Evolutionary conservation across 2,329 filamentous ascomycete species (phyloP), one percentile per base, ranked within the genome.

Genomic region (Samsoniella hepiali): DNA sequence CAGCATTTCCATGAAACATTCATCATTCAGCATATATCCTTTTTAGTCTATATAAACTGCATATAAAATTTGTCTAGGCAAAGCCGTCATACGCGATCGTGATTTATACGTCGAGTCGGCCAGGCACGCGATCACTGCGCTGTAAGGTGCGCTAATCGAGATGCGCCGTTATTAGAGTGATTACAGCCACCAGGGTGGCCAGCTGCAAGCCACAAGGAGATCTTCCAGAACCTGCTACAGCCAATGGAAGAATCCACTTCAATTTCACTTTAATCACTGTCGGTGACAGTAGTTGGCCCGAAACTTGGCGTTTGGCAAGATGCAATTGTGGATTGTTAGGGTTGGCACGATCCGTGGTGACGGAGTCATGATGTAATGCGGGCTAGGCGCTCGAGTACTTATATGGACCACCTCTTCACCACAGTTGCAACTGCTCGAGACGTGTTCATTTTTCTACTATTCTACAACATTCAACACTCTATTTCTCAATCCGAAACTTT

Each of bases 351-450:
- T 13, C 11, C 3, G 44, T 22, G 31, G 49, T 63, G 62, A 63
- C 62, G 47, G 15, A 58, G 49, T 63, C 62, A 59, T 63, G 62
- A 63, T 58, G 62, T 63, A 63, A 63, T 63, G n/a, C 47, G 31
- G 27, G 27, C 38, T 58, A 50, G 49, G n/a, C 45, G 11, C 17
- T 22, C n/a, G 45, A 51, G 13, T 45, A 60, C 27, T 53, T 60
- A 51, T 51, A 59, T 59, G 47, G 58, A 60, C 38, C 31, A 36
- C 11, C 11, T 1, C 27, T 50, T 13, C 17, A 17, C 29, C 27
- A 50, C 11, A 15, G 11, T 9, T 17, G 9, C 38, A 15, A 1
- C 1, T 13, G 5, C 5, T 40, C 38, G 10, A 40, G 38, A 40
- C 11, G 11, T 40, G 13, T 40, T 15, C 38, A 13, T 15, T 40